Evolutionary conservation across 805 yeast genomes (phyloP).

Genomic region (Novakomyces olei): DNA sequence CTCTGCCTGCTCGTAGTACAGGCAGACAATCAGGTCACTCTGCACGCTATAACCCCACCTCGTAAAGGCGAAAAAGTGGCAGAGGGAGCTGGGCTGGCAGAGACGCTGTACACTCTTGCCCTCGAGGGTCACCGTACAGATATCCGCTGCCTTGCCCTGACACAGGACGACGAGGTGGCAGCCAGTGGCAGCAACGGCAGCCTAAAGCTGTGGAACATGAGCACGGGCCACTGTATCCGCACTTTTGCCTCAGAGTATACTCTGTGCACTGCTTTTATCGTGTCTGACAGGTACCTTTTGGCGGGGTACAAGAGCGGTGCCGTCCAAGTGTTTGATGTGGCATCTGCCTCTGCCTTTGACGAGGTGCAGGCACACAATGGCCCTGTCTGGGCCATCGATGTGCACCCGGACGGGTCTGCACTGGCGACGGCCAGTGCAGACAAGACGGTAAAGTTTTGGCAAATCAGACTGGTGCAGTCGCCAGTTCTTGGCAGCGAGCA

Average conservation of each 20-base stretch:
- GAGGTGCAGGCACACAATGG: conserved; percentile 57
- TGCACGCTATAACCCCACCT: conserved; percentile 26
- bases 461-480: conserved; percentile 37
- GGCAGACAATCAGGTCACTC: not conserved
- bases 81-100: conserved; percentile 1
- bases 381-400: conserved; percentile 78
- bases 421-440: conserved; percentile 89
- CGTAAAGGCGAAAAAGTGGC: too few species aligned
- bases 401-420: conserved; percentile 65
- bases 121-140: conserved; percentile 77
- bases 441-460: conserved; percentile 77
- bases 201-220: conserved; percentile 70
- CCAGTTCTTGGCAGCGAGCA: conserved; percentile 47
- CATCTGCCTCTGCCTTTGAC: conserved; percentile 54
- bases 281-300: conserved; percentile 53
- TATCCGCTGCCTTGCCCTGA: conserved; percentile 59
- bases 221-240: conserved; percentile 52
- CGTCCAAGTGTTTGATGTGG: conserved; percentile 64
- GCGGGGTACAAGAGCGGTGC: conserved; percentile 78
- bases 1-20: not conserved
- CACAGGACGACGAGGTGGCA: conserved; percentile 55
- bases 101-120: conserved; percentile 35
- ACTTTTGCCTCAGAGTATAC: conserved; percentile 81
- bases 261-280: conserved; percentile 55
- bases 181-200: conserved; percentile 84